Conservation (phyloP, 106 monocot species). For the Cymbidium sinense region DNA sequence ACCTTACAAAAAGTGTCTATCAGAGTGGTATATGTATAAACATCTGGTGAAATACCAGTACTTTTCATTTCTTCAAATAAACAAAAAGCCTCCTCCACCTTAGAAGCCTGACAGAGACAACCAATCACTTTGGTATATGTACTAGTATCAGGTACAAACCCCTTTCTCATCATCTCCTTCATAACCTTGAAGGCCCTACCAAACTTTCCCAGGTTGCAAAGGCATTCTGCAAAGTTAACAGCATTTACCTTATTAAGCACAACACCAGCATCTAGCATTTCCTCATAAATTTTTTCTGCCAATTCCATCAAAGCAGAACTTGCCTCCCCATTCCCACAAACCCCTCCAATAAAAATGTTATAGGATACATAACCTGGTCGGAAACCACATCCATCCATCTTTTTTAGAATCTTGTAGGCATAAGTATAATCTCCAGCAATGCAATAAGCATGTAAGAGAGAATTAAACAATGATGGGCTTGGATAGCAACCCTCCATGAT, state of each 20-base stretch:
- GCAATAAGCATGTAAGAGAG: constrained; percentile 84
- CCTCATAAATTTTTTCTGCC: constrained; percentile 69
- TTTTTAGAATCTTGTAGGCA: constrained; percentile 81
- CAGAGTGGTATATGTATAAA: constrained; percentile 83
- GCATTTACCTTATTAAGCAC: constrained; percentile 94
- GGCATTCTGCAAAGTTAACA: constrained; percentile 56
- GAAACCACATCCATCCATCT: constrained; percentile 57
- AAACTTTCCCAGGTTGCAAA: constrained; percentile 67
- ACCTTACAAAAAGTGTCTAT: constrained; percentile 92
- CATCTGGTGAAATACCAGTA: constrained; percentile 63
- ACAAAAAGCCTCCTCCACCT: constrained; percentile 71
- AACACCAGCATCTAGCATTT: constrained; percentile 73
- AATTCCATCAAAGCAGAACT: constrained; percentile 41
- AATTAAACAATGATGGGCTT: constrained; percentile 64
- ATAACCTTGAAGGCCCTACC: constrained; percentile 68
- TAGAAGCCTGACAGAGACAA: constrained; percentile 54
- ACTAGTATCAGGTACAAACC: constrained; percentile 82
- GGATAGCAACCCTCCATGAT: constrained; percentile 80
- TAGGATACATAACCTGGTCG: constrained; percentile 79
- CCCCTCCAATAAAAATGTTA: constrained; percentile 88
- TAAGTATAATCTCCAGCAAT: constrained; percentile 54
- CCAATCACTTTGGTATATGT: constrained; percentile 79
- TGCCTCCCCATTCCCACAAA: constrained; percentile 60
- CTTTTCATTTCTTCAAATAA: constrained; percentile 94
- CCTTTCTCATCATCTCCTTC: constrained; percentile 77